Evolutionary conservation across 177 flowering plant species (phyloP), one percentile per base, ranked within the genome.

Genomic region (Vitis hybrid): DNA sequence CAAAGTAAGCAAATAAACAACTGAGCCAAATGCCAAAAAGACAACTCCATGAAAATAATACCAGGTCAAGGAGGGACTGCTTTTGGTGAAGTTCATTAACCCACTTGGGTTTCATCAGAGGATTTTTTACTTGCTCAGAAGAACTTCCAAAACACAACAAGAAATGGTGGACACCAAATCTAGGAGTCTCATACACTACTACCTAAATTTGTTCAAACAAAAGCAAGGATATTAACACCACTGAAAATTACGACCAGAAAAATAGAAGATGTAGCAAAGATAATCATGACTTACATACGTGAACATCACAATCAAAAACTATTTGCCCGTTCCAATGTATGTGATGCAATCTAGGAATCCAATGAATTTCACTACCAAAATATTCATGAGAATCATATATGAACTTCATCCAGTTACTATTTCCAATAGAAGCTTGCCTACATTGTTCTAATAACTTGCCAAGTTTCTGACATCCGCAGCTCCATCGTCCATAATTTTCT

Each of bases 201-300:
- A 92, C 87, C 98, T 96, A 82, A 13, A 81, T 62, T n/a, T 64
- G 49, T 58, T 51, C 61, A 72, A 58, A 72, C 11, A 66, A 61
- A 69, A 13, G 2, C 27, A 48, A 60, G 15, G 65, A 32, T 8
- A 62, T 54, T 62, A 65, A 59, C 52, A 69, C 62, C 35, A 30
- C 52, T 1, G 35, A 56, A 27, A 71, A 64, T 48, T 3, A 55
- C 19, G 14, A 64, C 12, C 54, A 4, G 52, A 59, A 61, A 5
- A 16, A 56, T 60, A 71, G 56, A 32, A 52, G n/a, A 61, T 54
- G 58, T 54, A 75, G 71, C 7, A 64, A 48, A 72, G 74, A 76
- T 51, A 48, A 76, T 66, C 71, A 78, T 73, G 82, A 88, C 92
- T 89, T 90, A 90, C 99, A 88, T 93, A 96, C 98, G 85, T 94